Conservation (phyloP, 23 red algal genomes). For the Gracilaria gracilis region DNA sequence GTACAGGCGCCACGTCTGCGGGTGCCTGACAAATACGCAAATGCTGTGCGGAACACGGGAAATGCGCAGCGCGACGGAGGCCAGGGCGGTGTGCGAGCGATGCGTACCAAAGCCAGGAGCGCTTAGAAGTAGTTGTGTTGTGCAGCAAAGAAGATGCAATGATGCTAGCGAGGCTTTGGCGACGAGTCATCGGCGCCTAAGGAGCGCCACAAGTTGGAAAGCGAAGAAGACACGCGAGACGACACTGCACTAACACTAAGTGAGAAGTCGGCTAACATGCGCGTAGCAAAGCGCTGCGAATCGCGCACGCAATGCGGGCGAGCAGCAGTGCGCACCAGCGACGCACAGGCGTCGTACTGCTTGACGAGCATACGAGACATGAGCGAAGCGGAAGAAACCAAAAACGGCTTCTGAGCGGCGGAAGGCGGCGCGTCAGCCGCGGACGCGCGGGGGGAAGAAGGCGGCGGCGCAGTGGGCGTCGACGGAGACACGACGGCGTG, state of each 20-base stretch:
- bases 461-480: neutral
- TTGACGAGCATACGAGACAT: conserved; percentile 7
- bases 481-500: neutral
- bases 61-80: neutral
- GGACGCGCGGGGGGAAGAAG: neutral
- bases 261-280: neutral
- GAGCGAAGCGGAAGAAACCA: neutral
- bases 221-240: neutral
- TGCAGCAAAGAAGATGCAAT: neutral
- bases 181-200: neutral
- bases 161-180: neutral
- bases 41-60: conserved; percentile 15
- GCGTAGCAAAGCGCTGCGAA: conserved; percentile 9
- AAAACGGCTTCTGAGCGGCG: neutral
- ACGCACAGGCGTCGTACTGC: neutral
- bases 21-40: conserved; percentile 74
- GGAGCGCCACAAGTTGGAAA: neutral
- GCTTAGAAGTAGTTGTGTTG: neutral
- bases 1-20: conserved; percentile 72
- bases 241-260: neutral
- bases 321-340: neutral
- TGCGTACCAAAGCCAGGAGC: neutral
- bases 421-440: neutral
- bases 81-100: neutral
- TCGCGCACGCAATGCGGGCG: neutral